Evolutionary conservation across 305 asterid genomes (phyloP).

Genomic region (Rubia tinctorum): DNA sequence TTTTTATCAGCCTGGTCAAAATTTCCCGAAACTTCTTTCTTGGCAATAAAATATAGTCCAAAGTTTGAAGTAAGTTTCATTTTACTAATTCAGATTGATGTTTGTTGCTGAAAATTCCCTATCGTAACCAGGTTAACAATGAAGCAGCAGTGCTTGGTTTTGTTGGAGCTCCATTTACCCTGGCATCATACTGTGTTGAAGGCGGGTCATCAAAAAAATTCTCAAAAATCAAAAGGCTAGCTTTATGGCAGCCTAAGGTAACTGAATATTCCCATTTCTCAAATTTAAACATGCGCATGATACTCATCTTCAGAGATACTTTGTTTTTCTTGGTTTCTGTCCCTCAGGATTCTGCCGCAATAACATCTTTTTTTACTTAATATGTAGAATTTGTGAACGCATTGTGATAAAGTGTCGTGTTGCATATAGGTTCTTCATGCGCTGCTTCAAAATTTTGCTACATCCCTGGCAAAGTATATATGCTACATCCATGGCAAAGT

Average conservation of each 20-base stretch:
- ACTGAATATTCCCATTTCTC: background rate
- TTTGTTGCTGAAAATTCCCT: slow-evolving; percentile 3
- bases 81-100: background rate
- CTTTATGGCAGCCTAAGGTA: slow-evolving; percentile 96
- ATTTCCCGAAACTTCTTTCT: background rate
- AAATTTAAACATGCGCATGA: background rate
- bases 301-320: background rate
- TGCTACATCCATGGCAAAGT: no score
- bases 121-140: slow-evolving; percentile 57
- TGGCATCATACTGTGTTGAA: slow-evolving; percentile 93
- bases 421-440: slow-evolving; percentile 70
- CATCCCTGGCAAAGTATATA: slow-evolving; percentile 85
- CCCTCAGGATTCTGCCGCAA: background rate
- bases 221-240: slow-evolving; percentile 81
- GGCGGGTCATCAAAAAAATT: slow-evolving; percentile 98
- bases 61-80: background rate
- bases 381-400: background rate
- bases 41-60: background rate
- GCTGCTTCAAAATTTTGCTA: slow-evolving; percentile 79
- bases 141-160: slow-evolving; percentile 96
- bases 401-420: no score
- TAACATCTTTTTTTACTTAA: background rate
- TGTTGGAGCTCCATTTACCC: slow-evolving; percentile 98
- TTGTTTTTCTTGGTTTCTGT: background rate
- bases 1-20: background rate